These are phyloP conservation scores for Rhododendron simsii DNA, from an alignment of 148 eudicot species.

Conservation along the genomic window DNA sequence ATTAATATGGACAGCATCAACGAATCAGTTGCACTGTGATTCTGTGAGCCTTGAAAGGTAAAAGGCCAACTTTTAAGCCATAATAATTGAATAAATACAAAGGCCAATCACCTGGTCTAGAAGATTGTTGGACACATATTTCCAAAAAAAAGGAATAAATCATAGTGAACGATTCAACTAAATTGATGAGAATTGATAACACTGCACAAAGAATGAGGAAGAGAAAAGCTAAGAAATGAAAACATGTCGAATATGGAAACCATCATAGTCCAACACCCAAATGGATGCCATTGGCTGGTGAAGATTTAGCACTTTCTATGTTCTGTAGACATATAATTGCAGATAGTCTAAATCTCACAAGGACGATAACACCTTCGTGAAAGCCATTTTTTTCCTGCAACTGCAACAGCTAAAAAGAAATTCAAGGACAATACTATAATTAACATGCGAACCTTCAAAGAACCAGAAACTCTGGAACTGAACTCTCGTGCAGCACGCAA, in stretches of 20 bases:
- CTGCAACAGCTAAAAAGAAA: slow-evolving; percentile 7
- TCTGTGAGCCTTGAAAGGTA: background rate
- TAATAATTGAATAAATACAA: background rate
- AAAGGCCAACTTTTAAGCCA: background rate
- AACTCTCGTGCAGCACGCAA: slow-evolving; percentile 64
- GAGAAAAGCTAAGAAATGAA: background rate
- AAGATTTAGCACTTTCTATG: background rate
- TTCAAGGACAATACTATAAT: background rate
- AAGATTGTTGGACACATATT: background rate
- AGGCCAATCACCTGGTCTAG: background rate
- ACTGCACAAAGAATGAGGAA: background rate
- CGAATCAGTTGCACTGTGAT: background rate
- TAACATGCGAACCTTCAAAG: slow-evolving; percentile 41
- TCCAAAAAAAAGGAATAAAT: background rate
- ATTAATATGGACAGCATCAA: background rate
- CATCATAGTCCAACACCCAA: background rate
- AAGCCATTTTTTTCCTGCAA: background rate
- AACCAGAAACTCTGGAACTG: slow-evolving; percentile 48
- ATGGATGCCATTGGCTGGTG: background rate
- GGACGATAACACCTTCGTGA: background rate
- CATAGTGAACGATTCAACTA: background rate
- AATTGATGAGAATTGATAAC: background rate
- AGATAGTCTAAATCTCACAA: background rate
- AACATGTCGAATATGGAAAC: background rate
- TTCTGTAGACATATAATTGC: background rate